Conservation (phyloP, 1,284 basidiomycete genomes). For the Rhodotorula sp. region DNA sequence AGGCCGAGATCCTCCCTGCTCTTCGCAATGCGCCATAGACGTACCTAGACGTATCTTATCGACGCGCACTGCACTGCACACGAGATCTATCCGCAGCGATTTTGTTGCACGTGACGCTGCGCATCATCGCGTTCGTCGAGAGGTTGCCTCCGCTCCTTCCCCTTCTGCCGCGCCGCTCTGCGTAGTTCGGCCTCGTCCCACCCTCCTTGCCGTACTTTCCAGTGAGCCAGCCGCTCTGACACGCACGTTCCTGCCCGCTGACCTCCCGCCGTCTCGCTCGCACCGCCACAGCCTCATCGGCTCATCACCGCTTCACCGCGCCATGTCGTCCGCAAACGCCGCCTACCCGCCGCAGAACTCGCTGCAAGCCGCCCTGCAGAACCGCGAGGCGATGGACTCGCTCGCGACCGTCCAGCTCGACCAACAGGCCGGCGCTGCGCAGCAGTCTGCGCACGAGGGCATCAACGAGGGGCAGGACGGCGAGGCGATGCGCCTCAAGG, state of each 20-base stretch:
- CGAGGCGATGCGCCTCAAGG: conserved; percentile 10
- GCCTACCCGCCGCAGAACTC: conserved; percentile 17
- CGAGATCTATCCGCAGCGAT: too few relatives aligned
- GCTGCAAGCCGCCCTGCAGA: conserved; percentile 11
- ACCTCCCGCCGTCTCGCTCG: neutral
- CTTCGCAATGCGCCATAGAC: too few relatives aligned
- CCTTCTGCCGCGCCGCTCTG: too few relatives aligned
- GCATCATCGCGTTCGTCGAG: too few relatives aligned
- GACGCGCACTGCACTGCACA: too few relatives aligned
- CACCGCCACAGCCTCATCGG: neutral
- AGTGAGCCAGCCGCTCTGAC: too few relatives aligned
- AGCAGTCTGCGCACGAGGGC: neutral
- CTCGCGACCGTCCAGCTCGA: neutral
- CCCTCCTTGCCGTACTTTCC: too few relatives aligned
- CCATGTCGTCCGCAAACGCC: neutral
- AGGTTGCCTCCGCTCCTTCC: too few relatives aligned
- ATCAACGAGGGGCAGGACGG: neutral
- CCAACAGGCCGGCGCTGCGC: neutral
- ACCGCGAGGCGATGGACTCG: conserved; percentile 1
- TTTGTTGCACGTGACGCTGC: too few relatives aligned
- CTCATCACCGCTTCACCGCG: neutral
- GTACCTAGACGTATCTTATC: too few relatives aligned
- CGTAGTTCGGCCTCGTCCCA: too few relatives aligned
- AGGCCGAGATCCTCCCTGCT: neutral
- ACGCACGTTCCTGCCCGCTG: neutral